These are phyloP conservation scores for Ogataea degrootiae DNA, from an alignment of 805 yeast genomes.

Conservation along the genomic window DNA sequence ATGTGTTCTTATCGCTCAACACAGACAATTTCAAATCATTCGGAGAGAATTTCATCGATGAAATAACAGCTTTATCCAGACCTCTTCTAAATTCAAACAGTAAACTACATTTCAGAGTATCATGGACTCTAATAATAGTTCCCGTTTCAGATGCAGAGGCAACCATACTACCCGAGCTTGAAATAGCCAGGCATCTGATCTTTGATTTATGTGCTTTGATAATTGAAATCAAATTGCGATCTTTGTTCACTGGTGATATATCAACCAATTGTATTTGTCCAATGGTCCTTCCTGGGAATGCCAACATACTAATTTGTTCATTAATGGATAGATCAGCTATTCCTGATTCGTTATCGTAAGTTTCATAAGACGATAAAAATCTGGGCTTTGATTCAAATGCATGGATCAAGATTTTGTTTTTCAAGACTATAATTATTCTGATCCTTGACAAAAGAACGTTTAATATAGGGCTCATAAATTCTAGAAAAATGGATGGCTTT, in stretches of 20 bases:
- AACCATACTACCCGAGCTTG: constrained; percentile 58
- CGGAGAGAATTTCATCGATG: constrained; percentile 80
- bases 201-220: constrained; percentile 72
- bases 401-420: constrained; percentile 64
- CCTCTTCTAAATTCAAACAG: constrained; percentile 89
- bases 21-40: constrained; percentile 75
- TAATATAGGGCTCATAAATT: constrained; percentile 70
- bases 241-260: constrained; percentile 60
- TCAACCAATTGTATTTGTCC: constrained; percentile 84
- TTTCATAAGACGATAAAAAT: constrained; percentile 58
- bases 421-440: constrained; percentile 67
- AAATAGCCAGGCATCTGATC: constrained; percentile 59
- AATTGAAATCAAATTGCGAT: constrained; percentile 58
- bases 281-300: constrained; percentile 68
- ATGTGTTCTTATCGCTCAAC: constrained; percentile 81
- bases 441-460: constrained; percentile 72
- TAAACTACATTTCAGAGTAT: constrained; percentile 61
- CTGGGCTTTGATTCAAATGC: constrained; percentile 80
- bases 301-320: constrained; percentile 40
- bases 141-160: constrained; percentile 85
- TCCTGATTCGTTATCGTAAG: constrained; percentile 58
- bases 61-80: constrained; percentile 74
- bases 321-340: constrained; percentile 44
- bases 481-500: constrained; percentile 65
- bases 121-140: constrained; percentile 71